Evolutionary conservation across 306 rosid genomes (phyloP).

Genomic region (Fragaria nilgerrensis): DNA sequence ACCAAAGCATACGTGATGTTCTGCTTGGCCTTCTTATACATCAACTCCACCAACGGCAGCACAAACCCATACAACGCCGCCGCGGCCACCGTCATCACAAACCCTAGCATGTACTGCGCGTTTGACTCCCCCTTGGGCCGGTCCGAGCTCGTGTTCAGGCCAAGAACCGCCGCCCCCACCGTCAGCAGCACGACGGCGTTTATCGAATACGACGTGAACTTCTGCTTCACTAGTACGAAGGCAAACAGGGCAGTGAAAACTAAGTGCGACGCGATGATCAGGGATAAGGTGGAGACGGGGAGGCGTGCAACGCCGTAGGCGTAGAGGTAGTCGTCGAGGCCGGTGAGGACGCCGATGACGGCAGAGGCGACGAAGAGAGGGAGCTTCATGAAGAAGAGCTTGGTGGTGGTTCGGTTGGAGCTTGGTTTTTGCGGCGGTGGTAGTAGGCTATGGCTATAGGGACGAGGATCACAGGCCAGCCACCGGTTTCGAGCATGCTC

Average conservation of each 20-base stretch:
- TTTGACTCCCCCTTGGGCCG: constrained; percentile 65
- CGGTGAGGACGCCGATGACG: constrained; percentile 50
- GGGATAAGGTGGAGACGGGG: constrained; percentile 63
- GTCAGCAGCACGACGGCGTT: constrained; percentile 66
- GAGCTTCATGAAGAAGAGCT: constrained; percentile 36
- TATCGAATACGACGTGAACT: constrained; percentile 52
- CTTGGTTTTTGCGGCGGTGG: constrained; percentile 36
- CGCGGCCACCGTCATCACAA: constrained; percentile 64
- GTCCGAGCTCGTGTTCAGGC: constrained; percentile 55
- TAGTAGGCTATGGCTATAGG: constrained; percentile 42
- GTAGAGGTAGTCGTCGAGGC: constrained; percentile 61
- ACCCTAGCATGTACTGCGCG: constrained; percentile 49
- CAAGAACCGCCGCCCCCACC: constrained; percentile 60
- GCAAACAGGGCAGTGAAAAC: constrained; percentile 71
- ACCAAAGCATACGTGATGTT: constrained; percentile 55
- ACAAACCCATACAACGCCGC: constrained; percentile 68
- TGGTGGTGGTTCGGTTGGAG: background rate
- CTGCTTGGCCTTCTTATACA: constrained; percentile 57
- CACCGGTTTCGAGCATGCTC: constrained; percentile 58
- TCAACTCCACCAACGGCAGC: constrained; percentile 70
- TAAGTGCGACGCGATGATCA: constrained; percentile 59
- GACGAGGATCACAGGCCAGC: constrained; percentile 56
- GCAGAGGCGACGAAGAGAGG: constrained; percentile 42
- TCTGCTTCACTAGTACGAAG: constrained; percentile 51
- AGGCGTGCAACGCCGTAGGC: constrained; percentile 60